phyloP scores from a whole-genome alignment of 1,284 basidiomycete genomes.

The Meripilus lineatus region DNA sequence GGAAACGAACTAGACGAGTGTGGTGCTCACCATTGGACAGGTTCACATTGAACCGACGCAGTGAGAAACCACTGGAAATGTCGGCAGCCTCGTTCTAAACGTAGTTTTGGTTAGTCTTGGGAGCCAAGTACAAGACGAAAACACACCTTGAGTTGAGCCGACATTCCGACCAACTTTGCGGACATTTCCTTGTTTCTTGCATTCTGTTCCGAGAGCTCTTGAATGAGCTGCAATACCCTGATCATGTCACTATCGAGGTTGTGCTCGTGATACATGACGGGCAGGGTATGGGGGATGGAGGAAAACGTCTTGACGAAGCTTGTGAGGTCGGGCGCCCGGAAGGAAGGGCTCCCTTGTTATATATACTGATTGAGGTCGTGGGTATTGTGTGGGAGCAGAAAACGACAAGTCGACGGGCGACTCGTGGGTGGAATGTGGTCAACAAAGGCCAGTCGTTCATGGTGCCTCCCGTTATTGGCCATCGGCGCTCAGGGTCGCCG shows the following conservation, averaged over 20 bases:
- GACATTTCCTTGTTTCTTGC: conserved; percentile 81
- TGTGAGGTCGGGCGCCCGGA: neutral
- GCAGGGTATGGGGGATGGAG: conserved; percentile 3
- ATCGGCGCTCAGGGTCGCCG: no score
- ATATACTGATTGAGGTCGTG: no score
- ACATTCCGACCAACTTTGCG: conserved; percentile 67
- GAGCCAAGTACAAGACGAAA: no score
- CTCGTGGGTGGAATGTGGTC: no score
- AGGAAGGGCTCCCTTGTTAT: no score
- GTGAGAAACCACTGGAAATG: conserved; percentile 72
- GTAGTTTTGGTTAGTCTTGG: conserved; percentile 17
- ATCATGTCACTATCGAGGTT: conserved; percentile 69
- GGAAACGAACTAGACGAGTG: conserved; percentile 2
- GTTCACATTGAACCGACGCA: conserved; percentile 92
- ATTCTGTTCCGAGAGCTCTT: conserved; percentile 85
- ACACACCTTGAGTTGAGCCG: conserved; percentile 76
- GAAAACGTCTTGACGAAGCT: conserved; percentile 1
- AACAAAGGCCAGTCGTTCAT: no score
- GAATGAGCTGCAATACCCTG: conserved; percentile 74
- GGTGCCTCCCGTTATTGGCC: no score
- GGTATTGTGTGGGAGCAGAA: no score
- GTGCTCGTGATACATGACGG: conserved; percentile 29
- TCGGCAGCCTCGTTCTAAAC: conserved; percentile 76
- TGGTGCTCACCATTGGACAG: conserved; percentile 70
- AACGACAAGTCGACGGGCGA: no score